phyloP scores from a whole-genome alignment of 306 rosid species.

The Comarum palustre region DNA sequence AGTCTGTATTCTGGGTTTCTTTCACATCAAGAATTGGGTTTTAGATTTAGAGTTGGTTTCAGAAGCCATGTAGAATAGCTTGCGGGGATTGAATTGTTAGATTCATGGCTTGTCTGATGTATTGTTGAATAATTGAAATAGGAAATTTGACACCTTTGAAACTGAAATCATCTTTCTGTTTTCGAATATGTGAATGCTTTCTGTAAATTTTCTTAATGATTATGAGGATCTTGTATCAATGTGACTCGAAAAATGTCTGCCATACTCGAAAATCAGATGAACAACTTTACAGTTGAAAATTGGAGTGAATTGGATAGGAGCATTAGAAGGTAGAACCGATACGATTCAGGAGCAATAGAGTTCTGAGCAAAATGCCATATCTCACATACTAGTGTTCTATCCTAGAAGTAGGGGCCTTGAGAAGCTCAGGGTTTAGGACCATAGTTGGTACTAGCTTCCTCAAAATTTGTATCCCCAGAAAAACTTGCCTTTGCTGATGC shows the following conservation, averaged over 20 bases:
- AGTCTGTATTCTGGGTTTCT: not conserved
- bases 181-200: not conserved
- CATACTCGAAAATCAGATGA: not conserved
- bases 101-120: not conserved
- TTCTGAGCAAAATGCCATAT: not conserved
- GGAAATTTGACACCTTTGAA: not conserved
- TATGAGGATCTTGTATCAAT: not conserved
- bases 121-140: not conserved
- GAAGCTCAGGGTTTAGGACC: slow-evolving; percentile 10
- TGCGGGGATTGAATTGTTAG: not conserved
- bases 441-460: slow-evolving; percentile 55
- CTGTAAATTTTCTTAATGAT: not conserved
- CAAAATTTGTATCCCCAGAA: slow-evolving; percentile 34
- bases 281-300: not conserved
- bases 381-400: not conserved
- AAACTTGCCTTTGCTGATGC: slow-evolving; percentile 64
- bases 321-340: not conserved
- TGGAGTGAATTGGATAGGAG: not conserved
- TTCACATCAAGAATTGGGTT: not conserved
- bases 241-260: no score
- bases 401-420: slow-evolving; percentile 6
- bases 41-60: not conserved
- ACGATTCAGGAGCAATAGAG: not conserved
- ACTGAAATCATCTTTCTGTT: not conserved
- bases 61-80: not conserved